These are phyloP conservation scores for Alternaria rosae DNA, from an alignment of 2,329 filamentous ascomycete genomes.

Conservation along the genomic window DNA sequence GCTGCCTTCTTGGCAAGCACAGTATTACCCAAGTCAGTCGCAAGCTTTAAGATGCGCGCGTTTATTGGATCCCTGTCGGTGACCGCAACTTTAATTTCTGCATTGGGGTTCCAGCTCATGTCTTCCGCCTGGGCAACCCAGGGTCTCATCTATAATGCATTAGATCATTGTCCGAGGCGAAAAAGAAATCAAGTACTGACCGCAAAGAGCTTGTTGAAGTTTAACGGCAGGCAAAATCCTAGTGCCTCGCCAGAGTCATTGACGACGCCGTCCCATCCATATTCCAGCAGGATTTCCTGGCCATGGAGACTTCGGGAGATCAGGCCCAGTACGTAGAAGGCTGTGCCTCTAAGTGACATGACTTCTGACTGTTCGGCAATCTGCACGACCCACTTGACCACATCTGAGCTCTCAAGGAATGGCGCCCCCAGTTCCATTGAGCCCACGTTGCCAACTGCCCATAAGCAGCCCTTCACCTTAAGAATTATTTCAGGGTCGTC, in stretches of 20 bases:
- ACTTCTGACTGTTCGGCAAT: conserved; percentile 90
- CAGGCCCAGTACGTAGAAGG: conserved; percentile 92
- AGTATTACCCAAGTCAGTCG: conserved; percentile 90
- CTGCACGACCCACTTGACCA: conserved; percentile 83
- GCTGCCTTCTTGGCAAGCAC: conserved; percentile 89
- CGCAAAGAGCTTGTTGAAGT: conserved; percentile 80
- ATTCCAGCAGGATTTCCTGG: conserved; percentile 85
- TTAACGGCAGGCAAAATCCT: conserved; percentile 83
- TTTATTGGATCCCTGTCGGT: conserved; percentile 69
- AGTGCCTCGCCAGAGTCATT: conserved; percentile 82
- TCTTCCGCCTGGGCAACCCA: conserved; percentile 44
- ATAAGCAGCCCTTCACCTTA: conserved; percentile 95
- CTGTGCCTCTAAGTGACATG: conserved; percentile 91
- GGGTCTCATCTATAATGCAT: conserved; percentile 46
- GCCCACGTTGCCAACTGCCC: conserved; percentile 97
- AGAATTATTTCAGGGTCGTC: conserved; percentile 85
- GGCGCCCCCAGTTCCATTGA: conserved; percentile 97
- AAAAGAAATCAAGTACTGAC: conserved; percentile 50
- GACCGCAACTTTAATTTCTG: conserved; percentile 63
- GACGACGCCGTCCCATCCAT: conserved; percentile 92
- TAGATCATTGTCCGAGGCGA: conserved; percentile 15
- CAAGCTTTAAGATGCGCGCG: conserved; percentile 79
- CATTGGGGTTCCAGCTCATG: conserved; percentile 42
- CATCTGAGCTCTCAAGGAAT: conserved; percentile 88
- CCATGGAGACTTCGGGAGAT: conserved; percentile 93